Percentiles rank a stretch among this genome's conserved stretches.
These are phyloP conservation scores for Tolypocladium pustulatum DNA, from an alignment of 2,329 filamentous ascomycete species.

Conservation along the genomic window DNA sequence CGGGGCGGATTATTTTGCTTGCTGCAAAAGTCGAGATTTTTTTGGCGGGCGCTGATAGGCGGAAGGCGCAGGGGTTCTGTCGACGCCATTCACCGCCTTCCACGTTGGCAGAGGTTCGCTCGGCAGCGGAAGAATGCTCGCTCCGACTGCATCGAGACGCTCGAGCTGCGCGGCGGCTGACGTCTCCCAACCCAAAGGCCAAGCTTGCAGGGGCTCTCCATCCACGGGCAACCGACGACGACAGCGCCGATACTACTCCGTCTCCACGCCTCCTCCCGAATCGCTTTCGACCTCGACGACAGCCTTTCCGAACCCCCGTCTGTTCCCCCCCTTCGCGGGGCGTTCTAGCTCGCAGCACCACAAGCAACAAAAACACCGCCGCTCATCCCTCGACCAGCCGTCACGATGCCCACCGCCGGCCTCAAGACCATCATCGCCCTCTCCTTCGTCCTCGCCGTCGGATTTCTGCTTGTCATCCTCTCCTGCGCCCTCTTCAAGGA, in stretches of 20 bases:
- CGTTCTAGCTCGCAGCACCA: not conserved
- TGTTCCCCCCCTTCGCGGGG: conserved; percentile 5
- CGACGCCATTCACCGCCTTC: conserved; percentile 11
- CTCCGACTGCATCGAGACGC: not conserved
- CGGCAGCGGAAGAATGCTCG: conserved; percentile 8
- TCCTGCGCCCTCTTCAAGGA: conserved; percentile 91
- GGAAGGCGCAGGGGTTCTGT: not conserved
- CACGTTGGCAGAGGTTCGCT: conserved; percentile 1
- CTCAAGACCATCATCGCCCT: conserved; percentile 98
- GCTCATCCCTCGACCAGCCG: conserved; percentile 2
- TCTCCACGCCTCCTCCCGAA: not conserved
- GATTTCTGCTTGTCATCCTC: conserved; percentile 97
- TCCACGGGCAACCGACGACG: not conserved
- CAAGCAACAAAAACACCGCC: not conserved
- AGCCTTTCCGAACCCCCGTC: not conserved
- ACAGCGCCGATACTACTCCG: not conserved
- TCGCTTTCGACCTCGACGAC: not conserved
- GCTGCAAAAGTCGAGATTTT: conserved; percentile 7
- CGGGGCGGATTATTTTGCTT: conserved; percentile 8
- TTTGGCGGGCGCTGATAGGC: conserved; percentile 10
- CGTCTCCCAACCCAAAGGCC: too few relatives aligned
- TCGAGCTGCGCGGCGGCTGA: not conserved
- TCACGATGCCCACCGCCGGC: conserved; percentile 64
- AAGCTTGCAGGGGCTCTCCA: not conserved
- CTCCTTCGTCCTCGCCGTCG: conserved; percentile 96